Percentiles rank a stretch among this genome's conserved stretches.
Conservation (phyloP, 139 green algal genomes). For the Trebouxia sp. region DNA sequence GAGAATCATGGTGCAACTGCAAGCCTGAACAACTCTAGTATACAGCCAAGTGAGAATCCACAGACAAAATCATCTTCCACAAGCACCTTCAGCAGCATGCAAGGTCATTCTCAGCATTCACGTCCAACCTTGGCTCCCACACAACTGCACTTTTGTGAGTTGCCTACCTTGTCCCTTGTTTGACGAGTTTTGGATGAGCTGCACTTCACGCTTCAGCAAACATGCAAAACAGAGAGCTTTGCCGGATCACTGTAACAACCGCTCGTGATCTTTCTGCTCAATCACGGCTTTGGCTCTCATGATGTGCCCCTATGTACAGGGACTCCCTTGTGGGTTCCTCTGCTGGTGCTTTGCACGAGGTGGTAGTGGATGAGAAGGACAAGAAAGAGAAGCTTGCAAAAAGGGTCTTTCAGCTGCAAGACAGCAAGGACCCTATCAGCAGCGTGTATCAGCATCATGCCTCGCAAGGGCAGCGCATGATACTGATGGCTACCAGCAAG, state of each 20-base stretch:
- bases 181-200: no score
- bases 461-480: constrained; percentile 36
- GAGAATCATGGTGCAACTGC: background rate
- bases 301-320: constrained; percentile 41
- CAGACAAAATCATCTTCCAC: no score
- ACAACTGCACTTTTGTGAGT: background rate
- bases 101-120: no score
- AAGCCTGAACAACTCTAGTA: background rate
- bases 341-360: constrained; percentile 51
- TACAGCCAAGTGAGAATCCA: no score
- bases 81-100: no score
- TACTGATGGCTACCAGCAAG: constrained; percentile 61
- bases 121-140: no score
- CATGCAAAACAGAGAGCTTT: no score
- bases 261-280: no score
- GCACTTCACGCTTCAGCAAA: no score
- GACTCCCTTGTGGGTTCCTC: constrained; percentile 71
- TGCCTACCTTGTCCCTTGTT: background rate
- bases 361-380: constrained; percentile 55
- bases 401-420: constrained; percentile 36
- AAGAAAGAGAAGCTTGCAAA: constrained; percentile 49
- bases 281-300: no score
- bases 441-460: constrained; percentile 38
- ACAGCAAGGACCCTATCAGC: constrained; percentile 30
- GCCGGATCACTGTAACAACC: no score